Evolutionary conservation across 83 land plant genomes (phyloP).

Genomic region (Thuja plicata): DNA sequence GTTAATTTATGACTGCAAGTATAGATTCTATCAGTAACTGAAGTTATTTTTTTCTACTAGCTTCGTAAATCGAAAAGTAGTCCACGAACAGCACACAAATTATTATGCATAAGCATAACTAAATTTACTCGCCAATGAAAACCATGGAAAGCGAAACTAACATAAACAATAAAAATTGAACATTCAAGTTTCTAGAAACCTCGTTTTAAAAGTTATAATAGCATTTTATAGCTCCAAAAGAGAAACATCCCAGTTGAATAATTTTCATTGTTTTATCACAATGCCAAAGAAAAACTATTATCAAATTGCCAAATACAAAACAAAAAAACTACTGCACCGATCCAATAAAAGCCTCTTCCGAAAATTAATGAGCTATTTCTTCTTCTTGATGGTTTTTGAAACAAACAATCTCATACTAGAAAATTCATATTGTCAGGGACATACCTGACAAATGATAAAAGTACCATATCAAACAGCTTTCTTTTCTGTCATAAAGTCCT

Average conservation of each 20-base stretch:
- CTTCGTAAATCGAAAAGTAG: too few species aligned
- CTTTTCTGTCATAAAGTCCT: not conserved
- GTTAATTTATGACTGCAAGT: not conserved
- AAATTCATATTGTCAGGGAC: constrained; percentile 5
- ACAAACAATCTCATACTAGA: constrained; percentile 7
- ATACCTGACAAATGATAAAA: not conserved
- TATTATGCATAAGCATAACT: not conserved
- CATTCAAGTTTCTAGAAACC: too few species aligned
- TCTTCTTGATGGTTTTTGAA: constrained; percentile 7
- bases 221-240: not conserved
- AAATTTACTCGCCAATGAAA: not conserved
- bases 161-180: not conserved
- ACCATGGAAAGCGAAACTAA: not conserved
- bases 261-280: not conserved
- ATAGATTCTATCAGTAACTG: not conserved
- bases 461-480: not conserved
- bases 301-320: not conserved
- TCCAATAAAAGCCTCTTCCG: not conserved
- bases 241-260: not conserved
- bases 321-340: not conserved
- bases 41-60: not conserved
- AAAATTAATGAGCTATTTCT: not conserved
- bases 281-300: not conserved
- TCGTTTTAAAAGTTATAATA: too few species aligned
- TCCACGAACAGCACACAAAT: not conserved